Evolutionary conservation across 306 rosid genomes (phyloP).

Genomic region (Quercus robur): DNA sequence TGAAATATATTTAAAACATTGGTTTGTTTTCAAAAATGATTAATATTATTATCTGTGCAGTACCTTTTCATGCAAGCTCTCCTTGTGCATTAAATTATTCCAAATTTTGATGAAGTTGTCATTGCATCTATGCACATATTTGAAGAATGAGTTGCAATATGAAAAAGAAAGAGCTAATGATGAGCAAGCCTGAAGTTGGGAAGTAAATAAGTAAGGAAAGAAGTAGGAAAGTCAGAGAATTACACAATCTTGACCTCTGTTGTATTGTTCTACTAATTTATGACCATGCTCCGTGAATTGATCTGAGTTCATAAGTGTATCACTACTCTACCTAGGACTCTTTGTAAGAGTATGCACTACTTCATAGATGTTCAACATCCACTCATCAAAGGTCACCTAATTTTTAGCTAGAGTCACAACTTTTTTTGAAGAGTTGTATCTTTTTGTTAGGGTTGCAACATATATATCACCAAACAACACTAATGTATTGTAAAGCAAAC

Average conservation of each 20-base stretch:
- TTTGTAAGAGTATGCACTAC: background rate
- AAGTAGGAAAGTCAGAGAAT: background rate
- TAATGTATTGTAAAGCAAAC: no score
- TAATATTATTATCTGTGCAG: slow-evolving; percentile 42
- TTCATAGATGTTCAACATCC: no score
- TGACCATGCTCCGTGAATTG: background rate
- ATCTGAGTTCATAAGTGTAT: background rate
- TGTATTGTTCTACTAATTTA: background rate
- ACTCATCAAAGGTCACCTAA: no score
- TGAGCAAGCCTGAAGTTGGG: background rate
- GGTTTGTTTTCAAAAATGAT: background rate
- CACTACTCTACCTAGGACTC: background rate
- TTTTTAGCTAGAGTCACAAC: no score
- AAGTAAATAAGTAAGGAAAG: background rate
- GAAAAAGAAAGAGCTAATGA: background rate
- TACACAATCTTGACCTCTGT: background rate
- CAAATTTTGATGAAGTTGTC: background rate
- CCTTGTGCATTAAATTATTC: slow-evolving; percentile 32
- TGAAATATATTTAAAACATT: background rate
- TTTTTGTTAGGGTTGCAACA: no score
- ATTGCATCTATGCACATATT: background rate
- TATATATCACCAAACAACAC: no score
- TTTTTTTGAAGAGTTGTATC: no score
- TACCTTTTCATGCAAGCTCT: slow-evolving; percentile 80
- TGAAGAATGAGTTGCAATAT: slow-evolving; percentile 5